These are phyloP conservation scores for Pelargonium myrrhifolium DNA, from an alignment of 441 rosid genomes.

Conservation along the genomic window DNA sequence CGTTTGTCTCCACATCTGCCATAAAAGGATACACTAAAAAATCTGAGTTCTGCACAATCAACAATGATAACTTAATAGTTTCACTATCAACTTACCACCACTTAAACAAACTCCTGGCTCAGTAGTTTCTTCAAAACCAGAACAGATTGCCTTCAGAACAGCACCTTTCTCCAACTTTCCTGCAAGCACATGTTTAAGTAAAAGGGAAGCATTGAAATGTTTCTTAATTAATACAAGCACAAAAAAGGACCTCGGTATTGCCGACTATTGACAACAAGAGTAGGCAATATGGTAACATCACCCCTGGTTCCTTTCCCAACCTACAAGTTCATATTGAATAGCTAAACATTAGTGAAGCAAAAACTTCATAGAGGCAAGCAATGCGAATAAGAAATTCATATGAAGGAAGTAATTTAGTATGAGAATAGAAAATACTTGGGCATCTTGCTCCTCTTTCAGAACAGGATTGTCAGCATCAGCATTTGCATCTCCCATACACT, in stretches of 20 bases:
- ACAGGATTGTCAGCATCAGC: constrained; percentile 72
- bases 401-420: background rate
- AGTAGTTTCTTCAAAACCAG: constrained; percentile 98
- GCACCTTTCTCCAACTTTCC: constrained; percentile 93
- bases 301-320: constrained; percentile 98
- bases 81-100: constrained; percentile 41
- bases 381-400: background rate
- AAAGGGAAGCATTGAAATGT: constrained; percentile 13
- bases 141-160: constrained; percentile 86
- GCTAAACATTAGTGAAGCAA: constrained; percentile 16
- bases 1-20: constrained; percentile 92
- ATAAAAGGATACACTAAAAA: constrained; percentile 12
- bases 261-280: constrained; percentile 89
- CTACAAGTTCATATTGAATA: constrained; percentile 36
- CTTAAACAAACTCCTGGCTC: constrained; percentile 91
- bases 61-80: background rate
- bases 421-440: constrained; percentile 47
- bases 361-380: constrained; percentile 6
- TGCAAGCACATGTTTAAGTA: constrained; percentile 30
- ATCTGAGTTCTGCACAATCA: background rate
- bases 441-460: constrained; percentile 85
- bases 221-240: constrained; percentile 12
- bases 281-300: constrained; percentile 98
- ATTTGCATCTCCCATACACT: constrained; percentile 79
- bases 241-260: constrained; percentile 79